Conservation (phyloP, 75 land plant species). For the Chamaecyparis obtusa region DNA sequence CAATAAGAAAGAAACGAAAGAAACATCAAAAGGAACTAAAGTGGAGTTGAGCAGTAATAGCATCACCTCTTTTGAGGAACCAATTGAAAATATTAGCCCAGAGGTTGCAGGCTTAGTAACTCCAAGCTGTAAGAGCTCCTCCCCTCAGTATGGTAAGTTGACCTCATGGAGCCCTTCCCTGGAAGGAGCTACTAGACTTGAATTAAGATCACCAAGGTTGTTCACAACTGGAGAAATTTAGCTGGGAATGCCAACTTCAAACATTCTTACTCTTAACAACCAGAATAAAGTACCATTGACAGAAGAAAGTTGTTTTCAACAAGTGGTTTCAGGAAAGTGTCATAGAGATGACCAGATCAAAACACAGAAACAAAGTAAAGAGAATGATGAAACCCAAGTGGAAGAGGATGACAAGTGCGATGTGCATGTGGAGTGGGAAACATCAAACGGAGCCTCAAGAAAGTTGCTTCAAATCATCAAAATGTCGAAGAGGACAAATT, state of each 20-base stretch:
- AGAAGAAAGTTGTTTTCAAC: background rate
- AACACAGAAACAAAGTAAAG: conserved; percentile 1
- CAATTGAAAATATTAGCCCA: background rate
- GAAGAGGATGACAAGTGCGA: conserved; percentile 26
- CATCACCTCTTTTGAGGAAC: background rate
- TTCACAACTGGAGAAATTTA: background rate
- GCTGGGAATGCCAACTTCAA: background rate
- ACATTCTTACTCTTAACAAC: background rate
- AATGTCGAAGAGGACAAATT: conserved; percentile 34
- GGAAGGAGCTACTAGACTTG: background rate
- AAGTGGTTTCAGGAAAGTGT: conserved; percentile 10
- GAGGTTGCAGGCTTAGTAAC: conserved; percentile 15
- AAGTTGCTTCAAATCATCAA: conserved; percentile 55
- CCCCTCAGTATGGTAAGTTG: background rate
- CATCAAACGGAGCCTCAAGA: conserved; percentile 56
- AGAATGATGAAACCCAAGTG: conserved; percentile 10
- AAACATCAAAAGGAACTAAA: background rate
- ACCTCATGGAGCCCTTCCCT: background rate
- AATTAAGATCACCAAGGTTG: background rate
- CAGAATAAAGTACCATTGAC: background rate
- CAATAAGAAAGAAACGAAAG: background rate
- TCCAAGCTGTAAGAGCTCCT: background rate
- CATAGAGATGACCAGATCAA: conserved; percentile 11
- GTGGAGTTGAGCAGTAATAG: background rate
- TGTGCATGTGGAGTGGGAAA: conserved; percentile 88